Conservation (phyloP, 164 flowering plant genomes). For the Stephania yunnanensis region DNA sequence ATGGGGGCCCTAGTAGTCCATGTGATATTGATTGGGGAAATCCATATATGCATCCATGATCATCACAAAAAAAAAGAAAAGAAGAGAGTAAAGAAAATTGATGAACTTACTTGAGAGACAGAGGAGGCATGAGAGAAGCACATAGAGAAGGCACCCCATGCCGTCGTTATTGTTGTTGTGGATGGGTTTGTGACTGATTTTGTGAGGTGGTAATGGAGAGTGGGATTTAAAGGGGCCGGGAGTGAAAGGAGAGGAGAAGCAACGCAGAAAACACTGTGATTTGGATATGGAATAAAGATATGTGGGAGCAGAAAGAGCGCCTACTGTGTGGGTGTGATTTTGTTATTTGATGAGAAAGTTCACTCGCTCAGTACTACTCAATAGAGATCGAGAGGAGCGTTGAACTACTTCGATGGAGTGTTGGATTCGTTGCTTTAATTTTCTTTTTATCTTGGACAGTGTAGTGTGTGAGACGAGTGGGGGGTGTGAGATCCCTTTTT, state of each 20-base stretch:
- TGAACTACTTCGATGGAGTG: not conserved
- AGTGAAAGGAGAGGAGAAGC: not conserved
- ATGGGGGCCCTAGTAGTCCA: too few species aligned
- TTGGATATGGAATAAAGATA: not conserved
- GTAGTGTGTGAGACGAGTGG: not conserved
- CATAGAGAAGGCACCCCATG: not conserved
- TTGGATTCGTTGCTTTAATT: not conserved
- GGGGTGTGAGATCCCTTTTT: not conserved
- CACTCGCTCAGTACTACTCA: too few species aligned
- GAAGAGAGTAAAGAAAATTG: not conserved
- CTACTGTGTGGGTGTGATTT: not conserved
- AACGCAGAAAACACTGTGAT: not conserved
- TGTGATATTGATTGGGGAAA: too few species aligned
- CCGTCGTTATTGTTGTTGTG: too few species aligned
- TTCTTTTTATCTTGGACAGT: not conserved
- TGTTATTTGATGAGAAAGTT: too few species aligned
- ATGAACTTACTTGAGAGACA: not conserved
- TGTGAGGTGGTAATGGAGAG: not conserved
- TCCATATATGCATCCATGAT: not conserved
- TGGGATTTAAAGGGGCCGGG: not conserved
- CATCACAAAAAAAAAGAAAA: constrained; percentile 2
- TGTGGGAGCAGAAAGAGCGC: not conserved
- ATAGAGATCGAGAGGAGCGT: not conserved
- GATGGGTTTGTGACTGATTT: not conserved
- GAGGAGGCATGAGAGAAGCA: not conserved